Evolutionary conservation across 345 rosid species (phyloP), one percentile per base, ranked within the genome.

Genomic region (Arabidopsis arenosa): DNA sequence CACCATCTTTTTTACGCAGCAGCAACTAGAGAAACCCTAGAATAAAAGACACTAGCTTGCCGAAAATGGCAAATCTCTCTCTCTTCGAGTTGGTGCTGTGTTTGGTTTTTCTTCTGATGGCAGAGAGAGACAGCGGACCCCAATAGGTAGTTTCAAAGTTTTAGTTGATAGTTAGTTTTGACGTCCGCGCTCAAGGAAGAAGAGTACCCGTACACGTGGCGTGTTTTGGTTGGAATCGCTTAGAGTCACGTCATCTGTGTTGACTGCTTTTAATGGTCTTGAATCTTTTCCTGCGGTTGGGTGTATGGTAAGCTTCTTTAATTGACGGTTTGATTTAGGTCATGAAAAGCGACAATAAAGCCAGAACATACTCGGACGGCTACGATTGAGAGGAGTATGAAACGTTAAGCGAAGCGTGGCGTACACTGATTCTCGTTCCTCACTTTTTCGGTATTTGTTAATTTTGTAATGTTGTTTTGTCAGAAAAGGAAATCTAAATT

Each of bases 151-250:
- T 80, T 78, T 78, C 69, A 77, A 44, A 60, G 80, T 76, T 85
- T 74, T 67, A 79, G 84, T 83, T 83, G 51, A 80, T 74, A 75
- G 78, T 81, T 75, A 79, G 86, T 79, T 85, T 83, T 85, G 76
- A 75, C 79, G 83, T 83, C 88, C 86, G 80, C 57, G 53, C 67
- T 30, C 18, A 14, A 48, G 78, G 76, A 63, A 23, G 75, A 66
- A 28, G 58, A 79, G 63, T 75, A 33, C n/a, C 3, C 33, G 17
- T 8, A 49, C 75, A 74, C 84, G 82, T 83, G 88, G 80, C 80
- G 49, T 68, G 39, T 35, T 28, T 13, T 66, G 75, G 81, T 79
- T 83, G 86, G 83, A 35, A 65, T 4, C n/a, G 35, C 43, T 57
- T 18, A 45, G 70, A 79, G 75, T 80, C 79, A 75, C 88, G 83